Evolutionary conservation across 345 rosid genomes (phyloP).

Genomic region (Citrus mangshanensis): DNA sequence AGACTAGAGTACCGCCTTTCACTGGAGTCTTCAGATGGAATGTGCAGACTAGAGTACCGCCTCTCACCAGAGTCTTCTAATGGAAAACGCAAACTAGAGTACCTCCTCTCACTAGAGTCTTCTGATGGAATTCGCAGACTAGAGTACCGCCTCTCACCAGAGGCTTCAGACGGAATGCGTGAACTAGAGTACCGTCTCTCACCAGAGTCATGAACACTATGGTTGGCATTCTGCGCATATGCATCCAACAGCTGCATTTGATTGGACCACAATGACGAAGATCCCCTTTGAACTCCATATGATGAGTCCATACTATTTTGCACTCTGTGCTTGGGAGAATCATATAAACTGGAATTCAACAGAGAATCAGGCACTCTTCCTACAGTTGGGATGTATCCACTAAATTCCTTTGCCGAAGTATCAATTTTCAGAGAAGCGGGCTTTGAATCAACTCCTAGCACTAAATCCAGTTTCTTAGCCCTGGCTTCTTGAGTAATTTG

Average conservation of each 20-base stretch:
- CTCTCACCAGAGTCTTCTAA: slow-evolving; percentile 44
- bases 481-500: slow-evolving; percentile 64
- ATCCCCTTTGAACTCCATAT: slow-evolving; percentile 55
- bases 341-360: slow-evolving; percentile 43
- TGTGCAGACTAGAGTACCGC: slow-evolving; percentile 65
- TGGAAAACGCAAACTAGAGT: slow-evolving; percentile 63
- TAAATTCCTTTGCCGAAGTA: slow-evolving; percentile 39
- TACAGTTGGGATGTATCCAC: slow-evolving; percentile 44
- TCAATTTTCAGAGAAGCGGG: slow-evolving; percentile 44
- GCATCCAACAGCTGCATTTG: slow-evolving; percentile 52
- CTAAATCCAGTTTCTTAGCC: slow-evolving; percentile 52
- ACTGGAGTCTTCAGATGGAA: slow-evolving; percentile 27
- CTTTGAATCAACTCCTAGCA: slow-evolving; percentile 53
- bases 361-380: slow-evolving; percentile 60
- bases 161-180: slow-evolving; percentile 41
- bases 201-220: slow-evolving; percentile 41
- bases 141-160: slow-evolving; percentile 69
- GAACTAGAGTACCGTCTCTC: slow-evolving; percentile 78
- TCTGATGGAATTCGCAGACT: slow-evolving; percentile 51
- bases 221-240: slow-evolving; percentile 47
- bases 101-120: slow-evolving; percentile 54
- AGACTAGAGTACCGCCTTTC: slow-evolving; percentile 76
- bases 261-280: slow-evolving; percentile 56
- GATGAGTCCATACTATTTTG: slow-evolving; percentile 53
- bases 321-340: slow-evolving; percentile 50